phyloP scores from a whole-genome alignment of 768 basidiomycete genomes.

The Hypholoma fasciculare region DNA sequence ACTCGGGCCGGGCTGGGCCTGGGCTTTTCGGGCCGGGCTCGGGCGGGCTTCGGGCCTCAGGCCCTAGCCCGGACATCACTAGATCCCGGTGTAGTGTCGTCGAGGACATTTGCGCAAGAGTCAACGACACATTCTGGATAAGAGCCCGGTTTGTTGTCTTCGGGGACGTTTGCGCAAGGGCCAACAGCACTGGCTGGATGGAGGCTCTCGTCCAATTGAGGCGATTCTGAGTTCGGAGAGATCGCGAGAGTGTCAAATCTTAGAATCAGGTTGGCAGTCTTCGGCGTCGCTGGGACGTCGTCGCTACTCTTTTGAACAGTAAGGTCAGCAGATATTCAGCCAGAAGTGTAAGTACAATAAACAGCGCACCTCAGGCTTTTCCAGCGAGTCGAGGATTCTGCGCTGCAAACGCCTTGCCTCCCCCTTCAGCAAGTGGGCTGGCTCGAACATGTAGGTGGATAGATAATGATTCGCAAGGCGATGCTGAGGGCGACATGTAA shows the following conservation, averaged over 20 bases:
- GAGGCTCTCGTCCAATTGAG: slow-evolving; percentile 55
- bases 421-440: not conserved
- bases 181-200: slow-evolving; percentile 21
- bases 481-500: too few relatives aligned
- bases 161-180: not conserved
- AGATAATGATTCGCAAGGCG: not conserved
- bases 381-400: slow-evolving; percentile 14
- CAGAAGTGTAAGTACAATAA: not conserved
- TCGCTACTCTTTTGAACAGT: slow-evolving; percentile 3
- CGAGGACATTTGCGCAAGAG: too few relatives aligned
- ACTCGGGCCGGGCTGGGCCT: too few relatives aligned
- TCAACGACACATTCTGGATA: too few relatives aligned
- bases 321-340: not conserved
- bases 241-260: slow-evolving; percentile 29
- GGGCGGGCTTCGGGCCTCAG: too few relatives aligned
- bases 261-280: slow-evolving; percentile 20
- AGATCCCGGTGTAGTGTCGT: too few relatives aligned
- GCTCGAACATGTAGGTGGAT: too few relatives aligned
- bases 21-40: too few relatives aligned
- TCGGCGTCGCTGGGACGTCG: slow-evolving; percentile 4
- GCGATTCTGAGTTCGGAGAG: not conserved
- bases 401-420: slow-evolving; percentile 17
- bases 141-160: too few relatives aligned
- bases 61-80: too few relatives aligned
- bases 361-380: slow-evolving; percentile 8